A percentile compares a stretch with the other conserved stretches of the same genome.
Evolutionary conservation across 2,329 filamentous ascomycete species (phyloP).

Genomic region (Lecanicillium sp.): DNA sequence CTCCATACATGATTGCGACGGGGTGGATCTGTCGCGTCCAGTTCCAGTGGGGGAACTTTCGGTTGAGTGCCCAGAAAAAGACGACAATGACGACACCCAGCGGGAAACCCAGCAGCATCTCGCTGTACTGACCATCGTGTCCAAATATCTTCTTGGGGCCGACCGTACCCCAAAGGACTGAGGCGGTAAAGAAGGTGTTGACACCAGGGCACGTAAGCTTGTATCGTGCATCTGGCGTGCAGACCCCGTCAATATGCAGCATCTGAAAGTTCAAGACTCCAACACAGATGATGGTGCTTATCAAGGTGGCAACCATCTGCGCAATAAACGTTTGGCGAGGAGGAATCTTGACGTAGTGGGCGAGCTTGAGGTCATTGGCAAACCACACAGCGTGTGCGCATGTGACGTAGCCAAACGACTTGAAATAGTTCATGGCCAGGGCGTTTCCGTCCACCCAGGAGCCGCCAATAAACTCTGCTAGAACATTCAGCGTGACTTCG

Average conservation of each 20-base stretch:
- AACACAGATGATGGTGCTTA: slow-evolving; percentile 42
- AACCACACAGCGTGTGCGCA: slow-evolving; percentile 44
- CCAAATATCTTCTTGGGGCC: slow-evolving; percentile 44
- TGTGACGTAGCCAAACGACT: slow-evolving; percentile 41
- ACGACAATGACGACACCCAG: slow-evolving; percentile 37
- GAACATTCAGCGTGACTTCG: slow-evolving; percentile 42
- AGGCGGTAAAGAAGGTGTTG: slow-evolving; percentile 49
- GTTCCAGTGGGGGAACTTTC: slow-evolving; percentile 30
- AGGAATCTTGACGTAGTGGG: slow-evolving; percentile 52
- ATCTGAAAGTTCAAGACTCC: slow-evolving; percentile 42
- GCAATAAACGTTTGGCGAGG: slow-evolving; percentile 50
- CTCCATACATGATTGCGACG: slow-evolving; percentile 38
- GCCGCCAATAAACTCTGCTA: slow-evolving; percentile 46
- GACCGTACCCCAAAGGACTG: slow-evolving; percentile 46
- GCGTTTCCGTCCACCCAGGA: slow-evolving; percentile 41
- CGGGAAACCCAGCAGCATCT: slow-evolving; percentile 41
- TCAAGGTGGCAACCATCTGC: slow-evolving; percentile 49
- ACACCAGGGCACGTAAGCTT: slow-evolving; percentile 43
- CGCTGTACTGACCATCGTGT: slow-evolving; percentile 36
- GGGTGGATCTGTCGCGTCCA: slow-evolving; percentile 38
- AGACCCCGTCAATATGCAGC: slow-evolving; percentile 38
- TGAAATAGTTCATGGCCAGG: slow-evolving; percentile 46
- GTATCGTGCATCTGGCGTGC: slow-evolving; percentile 36
- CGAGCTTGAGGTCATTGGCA: slow-evolving; percentile 38
- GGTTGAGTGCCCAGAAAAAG: slow-evolving; percentile 29